Percentiles rank a stretch among this genome's conserved stretches.
Conservation (phyloP, 2,329 filamentous ascomycete genomes). For the Acephala macrosclerotiorum region DNA sequence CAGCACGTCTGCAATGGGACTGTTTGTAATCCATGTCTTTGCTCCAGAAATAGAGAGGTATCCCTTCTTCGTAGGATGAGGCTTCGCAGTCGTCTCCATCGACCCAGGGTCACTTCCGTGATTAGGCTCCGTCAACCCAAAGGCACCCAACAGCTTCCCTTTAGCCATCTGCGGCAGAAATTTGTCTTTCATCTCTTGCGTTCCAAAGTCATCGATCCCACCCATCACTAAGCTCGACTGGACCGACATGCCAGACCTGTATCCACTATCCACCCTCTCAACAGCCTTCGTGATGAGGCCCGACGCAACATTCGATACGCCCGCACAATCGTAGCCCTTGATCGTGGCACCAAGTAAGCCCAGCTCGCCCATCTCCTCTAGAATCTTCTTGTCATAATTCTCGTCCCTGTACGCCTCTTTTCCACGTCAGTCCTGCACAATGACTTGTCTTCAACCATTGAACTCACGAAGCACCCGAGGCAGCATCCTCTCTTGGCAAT, state of each 20-base stretch:
- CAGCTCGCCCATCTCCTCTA: slow-evolving; percentile 91
- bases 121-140: slow-evolving; percentile 91
- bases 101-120: slow-evolving; percentile 91
- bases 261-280: slow-evolving; percentile 89
- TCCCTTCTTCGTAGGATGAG: slow-evolving; percentile 83
- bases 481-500: slow-evolving; percentile 88
- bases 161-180: slow-evolving; percentile 83
- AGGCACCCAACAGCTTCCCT: slow-evolving; percentile 83
- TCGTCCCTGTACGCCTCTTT: slow-evolving; percentile 87
- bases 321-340: slow-evolving; percentile 87
- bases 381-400: slow-evolving; percentile 83
- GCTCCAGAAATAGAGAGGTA: slow-evolving; percentile 80
- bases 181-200: slow-evolving; percentile 85
- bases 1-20: slow-evolving; percentile 84
- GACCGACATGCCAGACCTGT: slow-evolving; percentile 91
- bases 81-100: slow-evolving; percentile 88
- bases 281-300: slow-evolving; percentile 90
- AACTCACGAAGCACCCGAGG: slow-evolving; percentile 83
- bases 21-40: slow-evolving; percentile 98
- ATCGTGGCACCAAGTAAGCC: slow-evolving; percentile 89
- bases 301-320: slow-evolving; percentile 86
- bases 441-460: not conserved
- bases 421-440: slow-evolving; percentile 16
- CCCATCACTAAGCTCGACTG: slow-evolving; percentile 95
- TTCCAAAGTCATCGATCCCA: slow-evolving; percentile 86